Conservation (phyloP, 2,329 filamentous ascomycete species). For the Colletotrichum viniferum region DNA sequence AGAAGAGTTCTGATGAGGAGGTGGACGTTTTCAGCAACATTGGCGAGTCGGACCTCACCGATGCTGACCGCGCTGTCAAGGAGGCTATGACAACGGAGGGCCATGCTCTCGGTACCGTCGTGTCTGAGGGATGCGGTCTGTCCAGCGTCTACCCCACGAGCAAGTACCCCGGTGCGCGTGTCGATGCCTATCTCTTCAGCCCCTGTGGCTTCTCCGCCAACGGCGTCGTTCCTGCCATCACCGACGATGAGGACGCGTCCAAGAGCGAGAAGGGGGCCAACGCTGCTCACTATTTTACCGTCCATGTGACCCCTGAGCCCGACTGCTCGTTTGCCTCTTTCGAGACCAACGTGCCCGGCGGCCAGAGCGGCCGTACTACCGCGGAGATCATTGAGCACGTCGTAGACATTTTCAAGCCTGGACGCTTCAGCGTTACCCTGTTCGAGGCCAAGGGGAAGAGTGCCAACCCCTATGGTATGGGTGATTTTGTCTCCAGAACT, state of each 20-base stretch:
- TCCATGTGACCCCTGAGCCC: slow-evolving; percentile 96
- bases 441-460: slow-evolving; percentile 82
- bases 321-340: slow-evolving; percentile 98
- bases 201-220: slow-evolving; percentile 98
- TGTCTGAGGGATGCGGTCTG: slow-evolving; percentile 88
- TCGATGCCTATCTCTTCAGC: slow-evolving; percentile 95
- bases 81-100: slow-evolving; percentile 89
- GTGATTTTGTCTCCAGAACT: slow-evolving; percentile 42
- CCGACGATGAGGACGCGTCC: slow-evolving; percentile 49
- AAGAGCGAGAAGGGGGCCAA: slow-evolving; percentile 41
- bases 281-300: slow-evolving; percentile 91
- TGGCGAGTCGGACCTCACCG: slow-evolving; percentile 54
- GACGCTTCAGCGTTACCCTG: slow-evolving; percentile 95
- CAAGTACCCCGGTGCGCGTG: slow-evolving; percentile 88
- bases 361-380: slow-evolving; percentile 86
- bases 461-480: slow-evolving; percentile 44
- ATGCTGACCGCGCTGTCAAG: slow-evolving; percentile 63
- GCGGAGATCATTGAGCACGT: slow-evolving; percentile 92
- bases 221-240: slow-evolving; percentile 84
- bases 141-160: slow-evolving; percentile 86
- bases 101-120: slow-evolving; percentile 88
- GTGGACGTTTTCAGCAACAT: slow-evolving; percentile 82
- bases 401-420: slow-evolving; percentile 93
- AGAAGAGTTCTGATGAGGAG: slow-evolving; percentile 54
- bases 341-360: slow-evolving; percentile 94